These are phyloP conservation scores for Aspergillus incahuasiensis DNA, from an alignment of 495 filamentous ascomycete species.

Conservation along the genomic window DNA sequence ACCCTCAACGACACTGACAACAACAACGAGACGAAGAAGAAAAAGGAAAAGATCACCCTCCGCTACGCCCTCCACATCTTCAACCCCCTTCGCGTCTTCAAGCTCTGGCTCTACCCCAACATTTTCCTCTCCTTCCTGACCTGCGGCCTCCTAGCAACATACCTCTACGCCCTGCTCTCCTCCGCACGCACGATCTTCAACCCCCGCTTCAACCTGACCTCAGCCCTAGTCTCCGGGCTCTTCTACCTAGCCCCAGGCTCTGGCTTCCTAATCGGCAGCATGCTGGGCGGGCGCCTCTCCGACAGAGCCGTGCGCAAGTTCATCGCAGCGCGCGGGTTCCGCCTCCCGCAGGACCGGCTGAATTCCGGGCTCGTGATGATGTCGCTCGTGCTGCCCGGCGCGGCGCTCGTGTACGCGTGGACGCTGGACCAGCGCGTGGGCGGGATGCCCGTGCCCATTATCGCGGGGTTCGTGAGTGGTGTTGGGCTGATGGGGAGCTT, in stretches of 20 bases:
- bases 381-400: constrained; percentile 56
- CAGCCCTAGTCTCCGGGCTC: constrained; percentile 63
- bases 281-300: constrained; percentile 64
- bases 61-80: constrained; percentile 25
- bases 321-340: constrained; percentile 53
- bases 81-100: constrained; percentile 36
- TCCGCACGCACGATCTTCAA: constrained; percentile 71
- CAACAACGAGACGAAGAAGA: not conserved
- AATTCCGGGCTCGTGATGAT: constrained; percentile 60
- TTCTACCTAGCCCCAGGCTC: constrained; percentile 74
- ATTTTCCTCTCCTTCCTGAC: constrained; percentile 50
- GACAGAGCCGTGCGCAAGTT: constrained; percentile 61
- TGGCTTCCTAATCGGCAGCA: constrained; percentile 65
- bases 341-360: constrained; percentile 68
- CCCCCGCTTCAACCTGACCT: constrained; percentile 63
- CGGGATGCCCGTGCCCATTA: constrained; percentile 62
- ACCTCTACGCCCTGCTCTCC: constrained; percentile 67
- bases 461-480: constrained; percentile 65
- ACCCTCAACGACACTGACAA: not conserved
- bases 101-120: constrained; percentile 36
- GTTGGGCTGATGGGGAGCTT: constrained; percentile 67
- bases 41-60: not conserved
- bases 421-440: constrained; percentile 58
- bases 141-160: constrained; percentile 60
- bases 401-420: constrained; percentile 68